Conservation (phyloP, 2,329 filamentous ascomycete genomes). For the Coniella vitis region DNA sequence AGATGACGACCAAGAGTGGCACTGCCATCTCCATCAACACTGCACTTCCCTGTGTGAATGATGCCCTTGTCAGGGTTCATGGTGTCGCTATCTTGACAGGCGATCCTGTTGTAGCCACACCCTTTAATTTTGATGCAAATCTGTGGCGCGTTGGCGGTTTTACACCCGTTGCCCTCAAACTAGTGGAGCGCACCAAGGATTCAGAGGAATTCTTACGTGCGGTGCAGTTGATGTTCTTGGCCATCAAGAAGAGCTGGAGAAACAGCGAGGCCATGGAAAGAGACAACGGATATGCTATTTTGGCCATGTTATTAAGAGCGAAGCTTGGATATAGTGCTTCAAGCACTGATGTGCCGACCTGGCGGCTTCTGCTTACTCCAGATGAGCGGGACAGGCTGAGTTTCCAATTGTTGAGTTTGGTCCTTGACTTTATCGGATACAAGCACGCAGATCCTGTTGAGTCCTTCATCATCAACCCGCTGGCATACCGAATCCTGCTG, state of each 20-base stretch:
- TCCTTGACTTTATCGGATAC: constrained; percentile 85
- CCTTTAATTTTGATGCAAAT: constrained; percentile 83
- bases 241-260: constrained; percentile 86
- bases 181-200: constrained; percentile 70
- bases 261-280: constrained; percentile 98
- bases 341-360: constrained; percentile 25
- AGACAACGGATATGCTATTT: constrained; percentile 85
- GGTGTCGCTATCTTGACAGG: constrained; percentile 80
- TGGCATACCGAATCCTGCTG: constrained; percentile 86
- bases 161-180: constrained; percentile 73
- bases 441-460: constrained; percentile 71
- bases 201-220: constrained; percentile 67
- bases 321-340: constrained; percentile 59
- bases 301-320: constrained; percentile 75
- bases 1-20: constrained; percentile 64
- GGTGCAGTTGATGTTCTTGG: constrained; percentile 77
- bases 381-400: constrained; percentile 50
- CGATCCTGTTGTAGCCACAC: constrained; percentile 71
- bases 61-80: constrained; percentile 73
- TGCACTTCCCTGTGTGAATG: constrained; percentile 78
- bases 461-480: constrained; percentile 90
- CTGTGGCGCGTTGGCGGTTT: constrained; percentile 92
- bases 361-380: constrained; percentile 38
- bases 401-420: constrained; percentile 63
- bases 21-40: constrained; percentile 82